Percentiles rank a stretch among this genome's conserved stretches.
These are phyloP conservation scores for Ricinus communis DNA, from an alignment of 345 rosid species.

Conservation along the genomic window DNA sequence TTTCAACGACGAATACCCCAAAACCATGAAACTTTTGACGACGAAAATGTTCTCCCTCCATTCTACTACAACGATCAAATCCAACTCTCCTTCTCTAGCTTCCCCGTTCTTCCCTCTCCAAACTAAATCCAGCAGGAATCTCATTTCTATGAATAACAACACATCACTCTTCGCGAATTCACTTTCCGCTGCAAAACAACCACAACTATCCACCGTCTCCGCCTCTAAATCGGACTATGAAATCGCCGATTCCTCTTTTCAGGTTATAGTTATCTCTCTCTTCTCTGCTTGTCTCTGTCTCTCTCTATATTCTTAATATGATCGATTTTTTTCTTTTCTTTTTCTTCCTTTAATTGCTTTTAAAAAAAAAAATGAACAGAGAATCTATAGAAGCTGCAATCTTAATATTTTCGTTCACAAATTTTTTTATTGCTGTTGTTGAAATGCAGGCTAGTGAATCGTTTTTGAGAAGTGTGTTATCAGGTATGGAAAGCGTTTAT, in stretches of 20 bases:
- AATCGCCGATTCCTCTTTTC: conserved; percentile 24
- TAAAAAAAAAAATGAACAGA: too few relatives aligned
- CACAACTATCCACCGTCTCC: conserved; percentile 23
- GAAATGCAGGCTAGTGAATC: conserved; percentile 49
- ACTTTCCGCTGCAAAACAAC: conserved; percentile 13
- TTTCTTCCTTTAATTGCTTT: neutral
- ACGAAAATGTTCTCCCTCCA: conserved; percentile 12
- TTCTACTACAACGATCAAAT: conserved; percentile 22
- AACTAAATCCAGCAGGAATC: conserved; percentile 9
- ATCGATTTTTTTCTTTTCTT: neutral
- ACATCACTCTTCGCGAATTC: conserved; percentile 1
- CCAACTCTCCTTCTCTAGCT: neutral
- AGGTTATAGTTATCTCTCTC: conserved; percentile 33
- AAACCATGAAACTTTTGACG: neutral
- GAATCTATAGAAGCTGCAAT: too few relatives aligned
- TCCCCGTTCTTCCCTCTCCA: conserved; percentile 12
- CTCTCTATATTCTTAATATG: neutral
- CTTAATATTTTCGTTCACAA: too few relatives aligned
- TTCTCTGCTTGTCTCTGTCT: neutral
- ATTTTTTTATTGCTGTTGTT: neutral
- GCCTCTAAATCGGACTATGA: conserved; percentile 32
- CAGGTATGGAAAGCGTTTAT: conserved; percentile 68
- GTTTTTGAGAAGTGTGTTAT: conserved; percentile 69
- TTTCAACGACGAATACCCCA: too few relatives aligned
- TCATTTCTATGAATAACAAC: conserved; percentile 15